Percentiles rank a stretch among this genome's conserved stretches.
Evolutionary conservation across 768 basidiomycete species (phyloP).

Genomic region (Mycena epipterygia): DNA sequence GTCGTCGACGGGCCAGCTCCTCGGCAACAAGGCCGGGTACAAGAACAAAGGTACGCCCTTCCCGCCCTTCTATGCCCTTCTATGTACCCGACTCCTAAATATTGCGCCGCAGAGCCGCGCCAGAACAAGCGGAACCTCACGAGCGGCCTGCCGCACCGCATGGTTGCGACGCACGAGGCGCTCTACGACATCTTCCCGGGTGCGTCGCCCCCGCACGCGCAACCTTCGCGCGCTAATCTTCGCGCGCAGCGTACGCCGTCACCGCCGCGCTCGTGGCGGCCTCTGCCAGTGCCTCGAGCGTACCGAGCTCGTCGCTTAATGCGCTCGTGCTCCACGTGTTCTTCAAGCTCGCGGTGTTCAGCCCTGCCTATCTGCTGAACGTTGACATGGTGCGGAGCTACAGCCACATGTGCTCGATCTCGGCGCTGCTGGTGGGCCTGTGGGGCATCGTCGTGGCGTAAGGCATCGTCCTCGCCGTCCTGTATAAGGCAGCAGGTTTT

Average conservation of each 20-base stretch:
- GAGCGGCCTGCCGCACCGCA: conserved; percentile 10
- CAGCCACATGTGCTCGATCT: conserved; percentile 21
- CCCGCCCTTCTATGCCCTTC: not conserved
- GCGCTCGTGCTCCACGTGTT: conserved; percentile 24
- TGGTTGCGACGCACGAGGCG: conserved; percentile 27
- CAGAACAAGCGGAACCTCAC: conserved; percentile 11
- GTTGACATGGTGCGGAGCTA: not conserved
- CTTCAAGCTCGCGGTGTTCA: conserved; percentile 15
- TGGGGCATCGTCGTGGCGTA: conserved; percentile 2
- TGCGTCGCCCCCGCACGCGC: not conserved
- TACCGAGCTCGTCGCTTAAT: not conserved
- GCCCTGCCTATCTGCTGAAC: conserved; percentile 9
- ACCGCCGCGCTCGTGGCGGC: conserved; percentile 8
- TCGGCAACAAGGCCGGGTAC: conserved; percentile 18
- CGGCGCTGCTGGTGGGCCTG: conserved; percentile 13
- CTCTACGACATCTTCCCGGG: conserved; percentile 27
- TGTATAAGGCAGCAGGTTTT: too few relatives aligned
- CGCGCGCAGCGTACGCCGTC: conserved; percentile 1
- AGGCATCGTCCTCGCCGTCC: too few relatives aligned
- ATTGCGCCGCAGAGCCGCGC: conserved; percentile 9
- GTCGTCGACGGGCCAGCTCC: not conserved
- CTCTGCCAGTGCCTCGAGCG: not conserved
- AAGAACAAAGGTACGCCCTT: conserved; percentile 8
- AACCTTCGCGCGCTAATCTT: not conserved
- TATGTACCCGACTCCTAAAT: not conserved